phyloP scores from a whole-genome alignment of 257 asterid species.

The Primulina eburnea region DNA sequence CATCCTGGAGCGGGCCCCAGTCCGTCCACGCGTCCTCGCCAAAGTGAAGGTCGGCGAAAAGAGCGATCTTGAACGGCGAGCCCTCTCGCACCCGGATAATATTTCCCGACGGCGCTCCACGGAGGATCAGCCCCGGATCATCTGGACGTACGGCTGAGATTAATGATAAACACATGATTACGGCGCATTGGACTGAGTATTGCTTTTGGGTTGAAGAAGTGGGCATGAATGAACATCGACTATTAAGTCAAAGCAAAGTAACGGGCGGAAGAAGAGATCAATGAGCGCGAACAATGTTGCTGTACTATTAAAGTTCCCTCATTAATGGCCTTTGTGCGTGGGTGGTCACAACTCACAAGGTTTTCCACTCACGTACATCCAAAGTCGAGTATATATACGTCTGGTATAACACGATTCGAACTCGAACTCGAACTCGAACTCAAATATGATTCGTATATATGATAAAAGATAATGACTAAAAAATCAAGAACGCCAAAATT shows the following conservation, averaged over 20 bases:
- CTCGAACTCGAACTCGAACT: too few relatives aligned
- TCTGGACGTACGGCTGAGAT: conserved; percentile 23
- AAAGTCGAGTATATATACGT: too few relatives aligned
- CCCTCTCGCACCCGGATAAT: conserved; percentile 30
- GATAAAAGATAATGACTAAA: too few relatives aligned
- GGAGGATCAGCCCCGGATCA: conserved; percentile 5
- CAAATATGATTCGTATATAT: too few relatives aligned
- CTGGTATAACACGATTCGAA: rapidly evolving
- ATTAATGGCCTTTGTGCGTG: too few relatives aligned
- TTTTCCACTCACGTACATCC: too few relatives aligned
- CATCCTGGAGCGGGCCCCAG: conserved; percentile 84
- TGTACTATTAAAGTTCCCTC: too few relatives aligned
- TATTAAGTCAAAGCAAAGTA: too few relatives aligned
- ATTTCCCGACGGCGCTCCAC: conserved; percentile 8
- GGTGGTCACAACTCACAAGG: too few relatives aligned
- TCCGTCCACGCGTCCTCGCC: conserved; percentile 85
- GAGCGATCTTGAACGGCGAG: conserved; percentile 60
- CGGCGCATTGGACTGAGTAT: not conserved
- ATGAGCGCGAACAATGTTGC: too few relatives aligned
- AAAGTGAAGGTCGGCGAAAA: conserved; percentile 88
- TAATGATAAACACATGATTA: not conserved
- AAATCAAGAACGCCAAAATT: too few relatives aligned
- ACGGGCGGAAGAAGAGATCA: too few relatives aligned
- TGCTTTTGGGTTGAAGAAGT: not conserved
- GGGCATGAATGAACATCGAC: not conserved